A percentile compares a stretch with the other conserved stretches of the same genome.
Evolutionary conservation across 176 grass and related monocot genomes (phyloP).

Genomic region (Carex myosuroides): DNA sequence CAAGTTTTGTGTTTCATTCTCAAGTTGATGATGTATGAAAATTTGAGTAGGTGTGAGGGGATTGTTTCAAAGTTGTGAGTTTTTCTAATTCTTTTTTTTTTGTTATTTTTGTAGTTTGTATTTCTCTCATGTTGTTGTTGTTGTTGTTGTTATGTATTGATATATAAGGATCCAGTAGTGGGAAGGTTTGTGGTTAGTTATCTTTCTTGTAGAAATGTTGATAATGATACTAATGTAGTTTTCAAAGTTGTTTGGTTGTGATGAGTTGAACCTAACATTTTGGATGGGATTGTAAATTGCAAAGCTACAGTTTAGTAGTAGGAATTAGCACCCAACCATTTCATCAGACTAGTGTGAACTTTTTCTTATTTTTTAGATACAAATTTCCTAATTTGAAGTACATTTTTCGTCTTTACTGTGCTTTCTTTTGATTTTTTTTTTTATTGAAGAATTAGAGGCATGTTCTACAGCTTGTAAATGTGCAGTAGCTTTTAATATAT

Average conservation of each 20-base stretch:
- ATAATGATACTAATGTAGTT: neutral
- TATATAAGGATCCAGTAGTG: neutral
- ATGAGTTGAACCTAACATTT: neutral
- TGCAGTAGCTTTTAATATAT: neutral
- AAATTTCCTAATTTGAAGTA: neutral
- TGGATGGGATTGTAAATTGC: conserved; percentile 1
- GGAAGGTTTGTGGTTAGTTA: conserved; percentile 12
- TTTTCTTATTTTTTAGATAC: neutral
- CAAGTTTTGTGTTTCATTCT: conserved; percentile 23
- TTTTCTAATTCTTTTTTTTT: neutral
- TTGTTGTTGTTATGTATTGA: neutral
- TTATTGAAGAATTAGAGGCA: neutral
- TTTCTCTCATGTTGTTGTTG: neutral
- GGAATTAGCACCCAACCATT: neutral
- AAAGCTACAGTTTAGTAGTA: neutral
- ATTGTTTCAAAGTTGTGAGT: neutral
- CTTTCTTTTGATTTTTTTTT: neutral
- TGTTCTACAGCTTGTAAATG: neutral
- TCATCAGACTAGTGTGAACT: neutral
- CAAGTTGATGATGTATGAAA: conserved; percentile 22
- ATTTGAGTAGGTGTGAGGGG: neutral
- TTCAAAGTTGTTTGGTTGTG: neutral
- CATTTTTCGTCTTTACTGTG: neutral
- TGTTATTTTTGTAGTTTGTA: neutral
- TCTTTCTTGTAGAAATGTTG: neutral